phyloP scores from a whole-genome alignment of 768 basidiomycete species.

The Imleria badia region DNA sequence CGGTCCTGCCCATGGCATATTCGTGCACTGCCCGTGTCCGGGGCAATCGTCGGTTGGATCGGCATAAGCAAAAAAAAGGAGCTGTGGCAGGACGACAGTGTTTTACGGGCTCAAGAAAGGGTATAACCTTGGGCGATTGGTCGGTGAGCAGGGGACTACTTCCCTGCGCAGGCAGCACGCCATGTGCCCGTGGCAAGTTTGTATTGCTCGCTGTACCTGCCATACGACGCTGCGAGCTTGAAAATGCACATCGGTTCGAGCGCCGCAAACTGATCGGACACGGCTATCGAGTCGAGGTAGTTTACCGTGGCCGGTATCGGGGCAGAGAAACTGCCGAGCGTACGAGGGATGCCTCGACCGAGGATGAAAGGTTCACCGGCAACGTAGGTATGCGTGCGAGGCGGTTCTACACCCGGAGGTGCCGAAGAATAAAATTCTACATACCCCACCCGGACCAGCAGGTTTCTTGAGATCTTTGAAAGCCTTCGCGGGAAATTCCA shows the following conservation, averaged over 20 bases:
- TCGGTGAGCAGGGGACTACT: constrained; percentile 42
- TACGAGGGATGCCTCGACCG: constrained; percentile 29
- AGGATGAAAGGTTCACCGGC: constrained; percentile 39
- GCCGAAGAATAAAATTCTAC: constrained; percentile 35
- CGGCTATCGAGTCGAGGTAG: constrained; percentile 39
- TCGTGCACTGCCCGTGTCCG: constrained; percentile 65
- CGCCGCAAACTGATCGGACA: constrained; percentile 57
- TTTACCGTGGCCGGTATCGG: constrained; percentile 44
- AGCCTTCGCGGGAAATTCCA: constrained; percentile 38
- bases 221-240: constrained; percentile 47
- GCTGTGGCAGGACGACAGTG: constrained; percentile 61
- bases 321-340: constrained; percentile 42
- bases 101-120: constrained; percentile 52
- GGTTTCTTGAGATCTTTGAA: constrained; percentile 38
- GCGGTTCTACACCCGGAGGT: too few species aligned
- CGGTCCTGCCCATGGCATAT: constrained; percentile 56
- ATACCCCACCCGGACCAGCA: constrained; percentile 17
- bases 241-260: constrained; percentile 55
- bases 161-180: constrained; percentile 39
- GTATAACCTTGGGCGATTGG: constrained; percentile 41
- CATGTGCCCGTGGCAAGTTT: constrained; percentile 42
- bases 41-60: constrained; percentile 68
- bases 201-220: constrained; percentile 57
- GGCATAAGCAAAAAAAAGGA: constrained; percentile 52
- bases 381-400: constrained; percentile 52